A percentile compares a stretch with the other conserved stretches of the same genome.
Conservation (phyloP, 2,329 filamentous ascomycete genomes). For the Calonectria henricotiae region DNA sequence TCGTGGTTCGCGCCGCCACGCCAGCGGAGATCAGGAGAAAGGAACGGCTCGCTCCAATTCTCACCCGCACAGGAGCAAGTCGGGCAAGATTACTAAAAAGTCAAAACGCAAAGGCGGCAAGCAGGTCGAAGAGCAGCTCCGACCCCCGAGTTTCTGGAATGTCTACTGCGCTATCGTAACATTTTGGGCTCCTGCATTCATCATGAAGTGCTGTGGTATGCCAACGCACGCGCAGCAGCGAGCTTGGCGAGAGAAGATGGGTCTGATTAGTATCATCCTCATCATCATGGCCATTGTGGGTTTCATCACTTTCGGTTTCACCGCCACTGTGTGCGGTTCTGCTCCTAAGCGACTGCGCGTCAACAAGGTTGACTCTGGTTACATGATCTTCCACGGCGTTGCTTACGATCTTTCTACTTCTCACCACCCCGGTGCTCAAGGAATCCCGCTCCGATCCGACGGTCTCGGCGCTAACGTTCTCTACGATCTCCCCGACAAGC, state of each 20-base stretch:
- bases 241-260: constrained; percentile 99
- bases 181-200: constrained; percentile 92
- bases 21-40: constrained; percentile 57
- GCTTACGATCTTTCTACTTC: constrained; percentile 89
- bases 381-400: constrained; percentile 96
- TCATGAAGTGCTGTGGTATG: constrained; percentile 90
- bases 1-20: constrained; percentile 57
- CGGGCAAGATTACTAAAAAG: constrained; percentile 78
- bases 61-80: constrained; percentile 63
- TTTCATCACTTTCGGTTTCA: constrained; percentile 98
- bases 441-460: constrained; percentile 74
- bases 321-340: constrained; percentile 84
- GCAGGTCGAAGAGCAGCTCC: constrained; percentile 76
- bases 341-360: constrained; percentile 82
- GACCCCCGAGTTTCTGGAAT: constrained; percentile 92
- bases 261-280: constrained; percentile 93
- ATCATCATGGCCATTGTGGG: constrained; percentile 91
- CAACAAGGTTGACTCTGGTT: constrained; percentile 86
- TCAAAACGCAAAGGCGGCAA: constrained; percentile 60
- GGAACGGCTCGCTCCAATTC: constrained; percentile 49
- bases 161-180: constrained; percentile 95
- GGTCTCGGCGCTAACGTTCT: constrained; percentile 81
- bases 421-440: constrained; percentile 84
- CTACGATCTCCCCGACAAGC: constrained; percentile 86
- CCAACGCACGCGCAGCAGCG: constrained; percentile 88